Conservation (phyloP, 2,329 filamentous ascomycete species). For the Stachybotrys chlorohalonatus region DNA sequence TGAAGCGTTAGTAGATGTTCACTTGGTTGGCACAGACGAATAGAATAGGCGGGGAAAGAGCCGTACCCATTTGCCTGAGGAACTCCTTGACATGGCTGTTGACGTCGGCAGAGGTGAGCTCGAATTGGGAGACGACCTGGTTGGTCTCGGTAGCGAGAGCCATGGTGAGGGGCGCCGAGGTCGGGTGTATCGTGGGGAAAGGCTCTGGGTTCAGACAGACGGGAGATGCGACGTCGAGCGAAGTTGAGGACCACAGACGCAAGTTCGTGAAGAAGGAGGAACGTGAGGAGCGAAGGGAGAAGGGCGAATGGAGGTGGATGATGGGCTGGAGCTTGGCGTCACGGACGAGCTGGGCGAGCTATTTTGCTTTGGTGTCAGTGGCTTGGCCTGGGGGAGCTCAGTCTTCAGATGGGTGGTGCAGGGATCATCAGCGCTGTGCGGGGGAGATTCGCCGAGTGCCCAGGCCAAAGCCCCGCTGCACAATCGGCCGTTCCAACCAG, state of each 20-base stretch:
- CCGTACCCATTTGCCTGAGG: slow-evolving; percentile 67
- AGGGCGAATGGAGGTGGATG: neutral
- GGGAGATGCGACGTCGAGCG: slow-evolving; percentile 28
- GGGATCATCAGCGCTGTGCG: neutral
- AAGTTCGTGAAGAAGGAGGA: slow-evolving; percentile 11
- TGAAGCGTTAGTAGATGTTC: slow-evolving; percentile 5
- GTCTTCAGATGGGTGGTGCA: neutral
- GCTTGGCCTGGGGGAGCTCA: neutral
- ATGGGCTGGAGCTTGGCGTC: neutral
- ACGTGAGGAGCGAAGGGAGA: slow-evolving; percentile 15
- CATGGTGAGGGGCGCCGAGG: slow-evolving; percentile 51
- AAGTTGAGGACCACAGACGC: slow-evolving; percentile 18
- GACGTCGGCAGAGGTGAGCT: slow-evolving; percentile 69
- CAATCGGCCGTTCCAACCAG: neutral
- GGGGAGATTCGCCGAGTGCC: neutral
- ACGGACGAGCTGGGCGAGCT: neutral
- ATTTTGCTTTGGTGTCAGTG: neutral
- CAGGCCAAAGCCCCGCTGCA: neutral
- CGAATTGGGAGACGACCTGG: slow-evolving; percentile 76
- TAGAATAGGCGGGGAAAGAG: neutral
- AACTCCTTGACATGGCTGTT: slow-evolving; percentile 79
- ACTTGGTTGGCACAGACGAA: slow-evolving; percentile 1
- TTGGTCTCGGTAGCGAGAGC: slow-evolving; percentile 61
- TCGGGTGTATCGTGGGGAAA: slow-evolving; percentile 44
- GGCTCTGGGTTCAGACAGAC: slow-evolving; percentile 46